phyloP scores from a whole-genome alignment of 2,329 filamentous ascomycete species.

The Waltergamsia citrina region DNA sequence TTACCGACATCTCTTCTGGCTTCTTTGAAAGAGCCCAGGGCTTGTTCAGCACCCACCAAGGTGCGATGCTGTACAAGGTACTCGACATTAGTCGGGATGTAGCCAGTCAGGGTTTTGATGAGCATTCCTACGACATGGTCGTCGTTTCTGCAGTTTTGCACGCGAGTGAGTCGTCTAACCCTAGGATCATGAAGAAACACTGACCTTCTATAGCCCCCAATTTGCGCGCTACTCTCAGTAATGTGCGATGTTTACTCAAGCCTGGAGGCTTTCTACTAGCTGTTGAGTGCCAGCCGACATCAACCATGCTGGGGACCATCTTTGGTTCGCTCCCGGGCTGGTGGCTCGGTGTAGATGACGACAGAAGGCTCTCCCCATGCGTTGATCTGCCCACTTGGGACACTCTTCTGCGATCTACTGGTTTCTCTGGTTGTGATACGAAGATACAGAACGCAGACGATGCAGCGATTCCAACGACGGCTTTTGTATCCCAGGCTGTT shows the following conservation, averaged over 20 bases:
- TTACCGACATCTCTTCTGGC: slow-evolving; percentile 30
- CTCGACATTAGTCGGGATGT: slow-evolving; percentile 16
- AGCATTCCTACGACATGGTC: slow-evolving; percentile 24
- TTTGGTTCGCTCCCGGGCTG: slow-evolving; percentile 17
- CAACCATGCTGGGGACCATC: slow-evolving; percentile 8
- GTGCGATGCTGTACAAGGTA: slow-evolving; percentile 11
- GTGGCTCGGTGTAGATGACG: slow-evolving; percentile 15
- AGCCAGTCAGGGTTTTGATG: slow-evolving; percentile 18
- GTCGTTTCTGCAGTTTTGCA: slow-evolving; percentile 27
- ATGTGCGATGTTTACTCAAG: slow-evolving; percentile 23
- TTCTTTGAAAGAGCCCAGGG: slow-evolving; percentile 27
- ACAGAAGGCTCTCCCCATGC: too few relatives aligned
- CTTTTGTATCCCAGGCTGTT: too few relatives aligned
- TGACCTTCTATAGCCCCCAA: too few relatives aligned
- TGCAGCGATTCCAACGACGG: too few relatives aligned
- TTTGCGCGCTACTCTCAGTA: too few relatives aligned
- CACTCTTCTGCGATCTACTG: too few relatives aligned
- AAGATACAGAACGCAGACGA: too few relatives aligned
- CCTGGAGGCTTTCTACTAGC: slow-evolving; percentile 35
- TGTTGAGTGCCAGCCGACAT: slow-evolving; percentile 25
- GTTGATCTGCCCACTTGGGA: too few relatives aligned
- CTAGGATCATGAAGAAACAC: slow-evolving; percentile 17
- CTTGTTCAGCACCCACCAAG: slow-evolving; percentile 12
- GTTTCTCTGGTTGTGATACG: too few relatives aligned
- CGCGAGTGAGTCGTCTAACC: slow-evolving; percentile 19